Conservation (phyloP, 306 rosid genomes). For the Trichosanthes truncata region DNA sequence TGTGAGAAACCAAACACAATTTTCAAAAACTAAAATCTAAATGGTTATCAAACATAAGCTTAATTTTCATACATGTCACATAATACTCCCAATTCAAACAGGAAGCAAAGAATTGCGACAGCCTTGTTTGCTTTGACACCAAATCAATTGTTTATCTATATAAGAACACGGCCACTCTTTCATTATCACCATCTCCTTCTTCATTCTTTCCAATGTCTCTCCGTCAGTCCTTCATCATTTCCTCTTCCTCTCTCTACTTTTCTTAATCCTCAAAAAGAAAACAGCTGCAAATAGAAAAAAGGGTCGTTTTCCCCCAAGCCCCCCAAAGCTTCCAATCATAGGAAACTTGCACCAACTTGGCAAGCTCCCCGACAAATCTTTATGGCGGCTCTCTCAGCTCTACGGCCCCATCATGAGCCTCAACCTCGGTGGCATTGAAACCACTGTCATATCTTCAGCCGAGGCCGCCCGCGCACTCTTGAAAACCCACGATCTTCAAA, state of each 20-base stretch:
- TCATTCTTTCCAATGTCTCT: background rate
- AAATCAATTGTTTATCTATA: too few relatives aligned
- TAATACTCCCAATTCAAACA: too few relatives aligned
- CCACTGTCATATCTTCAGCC: constrained; percentile 20
- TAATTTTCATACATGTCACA: too few relatives aligned
- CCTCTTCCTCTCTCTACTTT: background rate
- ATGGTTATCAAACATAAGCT: too few relatives aligned
- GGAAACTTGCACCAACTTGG: constrained; percentile 35
- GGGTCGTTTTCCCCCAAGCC: constrained; percentile 17
- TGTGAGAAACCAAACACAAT: too few relatives aligned
- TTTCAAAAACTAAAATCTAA: too few relatives aligned
- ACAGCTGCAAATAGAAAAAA: background rate
- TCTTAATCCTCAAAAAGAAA: background rate
- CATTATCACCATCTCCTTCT: too few relatives aligned
- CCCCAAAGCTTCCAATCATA: constrained; percentile 29
- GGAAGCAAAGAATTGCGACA: too few relatives aligned
- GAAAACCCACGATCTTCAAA: constrained; percentile 19
- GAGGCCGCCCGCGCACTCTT: constrained; percentile 14
- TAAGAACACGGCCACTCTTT: too few relatives aligned
- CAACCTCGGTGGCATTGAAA: constrained; percentile 1
- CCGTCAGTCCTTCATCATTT: background rate
- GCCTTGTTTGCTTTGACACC: too few relatives aligned
- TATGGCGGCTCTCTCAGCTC: constrained; percentile 13
- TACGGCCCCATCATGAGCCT: too few relatives aligned
- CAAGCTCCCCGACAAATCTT: constrained; percentile 11